Base-by-base conservation (phyloP, 306 rosid species). In the Quercus dentata region DNA sequence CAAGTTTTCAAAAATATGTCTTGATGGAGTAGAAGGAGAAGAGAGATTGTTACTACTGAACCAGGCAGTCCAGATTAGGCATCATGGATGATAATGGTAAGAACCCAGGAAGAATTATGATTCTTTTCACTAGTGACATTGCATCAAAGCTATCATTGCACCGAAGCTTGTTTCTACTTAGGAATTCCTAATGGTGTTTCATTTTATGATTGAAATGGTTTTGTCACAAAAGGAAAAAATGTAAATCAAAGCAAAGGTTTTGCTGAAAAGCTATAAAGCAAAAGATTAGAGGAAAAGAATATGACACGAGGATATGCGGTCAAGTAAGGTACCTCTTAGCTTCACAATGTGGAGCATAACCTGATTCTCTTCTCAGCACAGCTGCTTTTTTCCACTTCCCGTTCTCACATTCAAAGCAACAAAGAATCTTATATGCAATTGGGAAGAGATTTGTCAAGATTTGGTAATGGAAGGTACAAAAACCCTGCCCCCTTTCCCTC, bases 261-360 rank as follows among this genome's bases (percentile, higher is more conserved):
- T 6, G 55, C 63, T 70, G 49, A 72, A 80, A 76, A 19, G 58
- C 31, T 7, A 35, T 20, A 65, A 69, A 52, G 65, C 55, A 73
- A 23, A 56, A n/a, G 33, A 73, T 21, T 69, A 62, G 73, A 62
- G 76, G 44, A 8, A 70, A 38, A 80, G 83, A 80, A 86, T 64
- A 80, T 38, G 81, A 21, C 78, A 78, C 70, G 19, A 83, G 79
- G 74, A 78, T 77, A 80, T 83, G 81, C 87, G 23, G 15, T 73
- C 44, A 49, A 41, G 46, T 13, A 62, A 49, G 82, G 78, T 67
- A 11, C 52, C 4, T 54, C 13, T 55, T 52, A 19, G 21, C 41
- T 9, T 2, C 44, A 20, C 72, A 76, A 69, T 54, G 46, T 41
- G 56, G 71, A 57, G 73, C 65, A 74, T 78, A 68, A 33, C 18